Evolutionary conservation across 768 basidiomycete genomes (phyloP).

Genomic region (Tulasnella sp.): DNA sequence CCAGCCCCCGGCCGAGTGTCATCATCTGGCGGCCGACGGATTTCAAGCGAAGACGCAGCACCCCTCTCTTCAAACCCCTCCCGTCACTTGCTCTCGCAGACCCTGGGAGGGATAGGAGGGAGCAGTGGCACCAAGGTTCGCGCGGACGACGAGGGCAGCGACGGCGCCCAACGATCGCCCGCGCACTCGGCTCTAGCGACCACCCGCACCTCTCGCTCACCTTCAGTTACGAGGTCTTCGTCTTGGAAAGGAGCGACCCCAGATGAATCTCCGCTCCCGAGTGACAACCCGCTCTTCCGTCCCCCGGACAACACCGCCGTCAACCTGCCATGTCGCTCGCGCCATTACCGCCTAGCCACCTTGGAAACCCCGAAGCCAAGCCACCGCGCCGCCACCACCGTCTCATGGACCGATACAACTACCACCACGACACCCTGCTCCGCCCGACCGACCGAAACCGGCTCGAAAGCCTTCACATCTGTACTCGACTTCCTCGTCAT

Average conservation of each 20-base stretch:
- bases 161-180: conserved; percentile 13
- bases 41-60: conserved; percentile 19
- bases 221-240: neutral
- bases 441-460: too few species aligned
- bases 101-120: neutral
- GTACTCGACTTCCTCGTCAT: too few species aligned
- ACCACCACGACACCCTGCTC: too few species aligned
- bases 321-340: conserved; percentile 2
- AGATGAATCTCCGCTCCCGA: neutral
- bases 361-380: conserved; percentile 25
- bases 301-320: neutral
- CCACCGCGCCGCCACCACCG: too few species aligned
- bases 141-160: neutral
- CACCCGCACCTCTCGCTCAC: neutral
- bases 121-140: too few species aligned
- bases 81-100: conserved; percentile 27
- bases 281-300: conserved; percentile 22
- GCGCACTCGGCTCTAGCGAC: neutral
- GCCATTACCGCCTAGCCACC: conserved; percentile 27
- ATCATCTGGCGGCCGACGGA: conserved; percentile 9
- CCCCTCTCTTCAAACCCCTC: conserved; percentile 26
- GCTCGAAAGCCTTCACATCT: too few species aligned
- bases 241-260: neutral
- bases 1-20: too few species aligned
- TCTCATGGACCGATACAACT: too few species aligned